Evolutionary conservation across 768 basidiomycete genomes (phyloP), one percentile per base, ranked within the genome.

Genomic region (Kockovaella imperatae): DNA sequence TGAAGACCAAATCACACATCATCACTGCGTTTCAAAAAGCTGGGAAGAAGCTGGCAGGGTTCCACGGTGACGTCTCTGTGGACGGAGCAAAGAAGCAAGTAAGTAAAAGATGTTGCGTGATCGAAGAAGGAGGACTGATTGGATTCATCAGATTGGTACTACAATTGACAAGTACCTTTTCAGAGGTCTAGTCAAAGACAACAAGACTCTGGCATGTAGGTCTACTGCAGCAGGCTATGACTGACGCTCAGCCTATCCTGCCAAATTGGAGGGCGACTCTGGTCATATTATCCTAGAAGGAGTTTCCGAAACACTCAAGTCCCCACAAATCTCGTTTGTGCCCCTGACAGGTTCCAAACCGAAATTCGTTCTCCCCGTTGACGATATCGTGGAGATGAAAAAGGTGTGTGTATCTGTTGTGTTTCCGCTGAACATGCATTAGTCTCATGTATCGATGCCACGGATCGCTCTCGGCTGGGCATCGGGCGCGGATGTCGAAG

Each of bases 351-450:
- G 63, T 0, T 51, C 30, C 17, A 44, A 42, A 15, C 45, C 61
- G 18, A 47, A 64, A 31, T 73, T 69, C 42, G 47, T 60, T 15
- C 50, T 56, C 41, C 53, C 65, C 10, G 64, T 74, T 54, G 65
- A 69, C 46, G 71, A 73, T 48, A 62, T 74, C 30, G 70, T 72
- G 42, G 74, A 74, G 56, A 55, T 74, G 47, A 73, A 73, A 57
- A 67, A 67, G 61, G 64, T 62, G 34, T 23, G 60, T 50, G 8
- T 26, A 10, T 23, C 18, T 41, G 18, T 34, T 18, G 2, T 21
- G 20, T 23, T 14, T n/a, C 24, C 32, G 11, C 32, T 32, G 35
- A 28, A 49, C 21, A 47, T n/a, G 4, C 14, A 21, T 23, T 63
- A 73, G 68, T 51, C 56, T 20, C 71, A 72, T 35, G 68, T 74